phyloP scores from a whole-genome alignment of 2,329 filamentous ascomycete species.

The Talaromyces atroroseus region DNA sequence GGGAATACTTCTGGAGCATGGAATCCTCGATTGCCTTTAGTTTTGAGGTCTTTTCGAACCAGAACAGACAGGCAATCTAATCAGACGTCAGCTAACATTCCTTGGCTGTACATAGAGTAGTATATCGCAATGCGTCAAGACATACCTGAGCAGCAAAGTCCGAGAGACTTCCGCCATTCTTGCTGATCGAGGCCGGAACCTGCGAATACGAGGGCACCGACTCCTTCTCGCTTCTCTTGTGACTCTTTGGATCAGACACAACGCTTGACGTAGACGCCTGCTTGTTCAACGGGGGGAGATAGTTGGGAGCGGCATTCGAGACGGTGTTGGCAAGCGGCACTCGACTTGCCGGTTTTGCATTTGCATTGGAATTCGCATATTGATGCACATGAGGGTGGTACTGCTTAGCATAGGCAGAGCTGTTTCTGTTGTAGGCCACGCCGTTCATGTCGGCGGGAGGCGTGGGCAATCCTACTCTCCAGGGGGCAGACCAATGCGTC shows the following conservation, averaged over 20 bases:
- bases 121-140: background rate
- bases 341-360: conserved; percentile 3
- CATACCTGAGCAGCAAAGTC: conserved; percentile 77
- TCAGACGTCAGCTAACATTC: background rate
- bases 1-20: conserved; percentile 43
- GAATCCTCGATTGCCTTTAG: conserved; percentile 66
- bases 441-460: conserved; percentile 40
- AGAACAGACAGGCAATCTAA: conserved; percentile 92
- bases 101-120: background rate
- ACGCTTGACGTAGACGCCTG: conserved; percentile 22
- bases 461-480: conserved; percentile 37
- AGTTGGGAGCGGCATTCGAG: conserved; percentile 10
- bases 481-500: conserved; percentile 31
- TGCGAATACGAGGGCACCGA: conserved; percentile 53
- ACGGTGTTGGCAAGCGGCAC: conserved; percentile 13
- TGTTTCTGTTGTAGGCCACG: conserved; percentile 30
- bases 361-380: background rate
- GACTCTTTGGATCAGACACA: conserved; percentile 20
- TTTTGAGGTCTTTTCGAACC: conserved; percentile 86
- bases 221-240: conserved; percentile 26
- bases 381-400: background rate
- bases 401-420: conserved; percentile 3
- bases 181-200: conserved; percentile 70
- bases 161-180: conserved; percentile 67
- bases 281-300: conserved; percentile 18